A percentile compares a stretch with the other conserved stretches of the same genome.
phyloP scores from a whole-genome alignment of 2,329 filamentous ascomycete species.

The Ceratocystis huliohia region DNA sequence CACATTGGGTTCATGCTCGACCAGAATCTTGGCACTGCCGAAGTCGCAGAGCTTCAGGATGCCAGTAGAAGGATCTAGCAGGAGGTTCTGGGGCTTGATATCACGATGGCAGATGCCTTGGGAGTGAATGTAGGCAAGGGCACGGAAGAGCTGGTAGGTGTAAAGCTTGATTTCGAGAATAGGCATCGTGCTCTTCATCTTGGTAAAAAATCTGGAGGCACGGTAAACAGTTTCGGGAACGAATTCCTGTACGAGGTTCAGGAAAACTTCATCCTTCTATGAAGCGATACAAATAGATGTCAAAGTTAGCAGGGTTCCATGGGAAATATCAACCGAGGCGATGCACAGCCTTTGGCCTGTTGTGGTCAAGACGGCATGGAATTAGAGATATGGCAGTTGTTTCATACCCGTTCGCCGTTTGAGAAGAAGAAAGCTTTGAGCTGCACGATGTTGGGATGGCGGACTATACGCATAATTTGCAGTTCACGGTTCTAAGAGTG shows the following conservation, averaged over 20 bases:
- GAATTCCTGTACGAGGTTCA: slow-evolving; percentile 95
- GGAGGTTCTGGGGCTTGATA: slow-evolving; percentile 96
- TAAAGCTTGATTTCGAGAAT: slow-evolving; percentile 98
- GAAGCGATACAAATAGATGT: neutral
- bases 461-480: slow-evolving; percentile 98
- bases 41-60: slow-evolving; percentile 98
- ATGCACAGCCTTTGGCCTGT: neutral
- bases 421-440: slow-evolving; percentile 99
- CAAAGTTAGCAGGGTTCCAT: slow-evolving; percentile 14
- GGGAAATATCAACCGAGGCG: neutral
- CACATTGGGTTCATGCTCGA: slow-evolving; percentile 97
- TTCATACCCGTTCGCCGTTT: slow-evolving; percentile 82
- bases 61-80: slow-evolving; percentile 81
- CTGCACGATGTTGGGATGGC: slow-evolving; percentile 97
- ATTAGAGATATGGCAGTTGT: neutral
- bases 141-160: slow-evolving; percentile 98
- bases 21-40: slow-evolving; percentile 94
- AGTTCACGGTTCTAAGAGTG: slow-evolving; percentile 80
- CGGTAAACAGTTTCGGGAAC: slow-evolving; percentile 98
- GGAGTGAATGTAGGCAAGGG: slow-evolving; percentile 95
- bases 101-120: slow-evolving; percentile 98
- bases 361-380: neutral
- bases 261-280: slow-evolving; percentile 94
- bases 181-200: slow-evolving; percentile 99
- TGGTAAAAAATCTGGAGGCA: slow-evolving; percentile 97